These are phyloP conservation scores for Polyplosphaeria fusca DNA, from an alignment of 495 filamentous ascomycete genomes.

Conservation along the genomic window DNA sequence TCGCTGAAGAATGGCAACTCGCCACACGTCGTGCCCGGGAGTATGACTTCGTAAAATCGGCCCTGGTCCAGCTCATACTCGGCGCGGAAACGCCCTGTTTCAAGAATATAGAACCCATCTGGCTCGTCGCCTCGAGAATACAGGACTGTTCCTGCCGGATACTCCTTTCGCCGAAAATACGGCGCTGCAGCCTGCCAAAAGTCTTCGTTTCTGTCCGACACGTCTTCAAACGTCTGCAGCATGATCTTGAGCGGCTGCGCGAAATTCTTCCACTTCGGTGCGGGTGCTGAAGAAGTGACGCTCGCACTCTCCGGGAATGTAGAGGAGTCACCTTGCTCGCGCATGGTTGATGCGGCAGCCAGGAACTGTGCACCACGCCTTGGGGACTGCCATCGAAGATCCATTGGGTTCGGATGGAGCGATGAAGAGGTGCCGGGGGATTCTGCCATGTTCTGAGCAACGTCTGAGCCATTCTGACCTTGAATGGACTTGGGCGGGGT, in stretches of 20 bases:
- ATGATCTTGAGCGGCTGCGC: conserved; percentile 86
- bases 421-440: conserved; percentile 3
- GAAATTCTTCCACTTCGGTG: conserved; percentile 72
- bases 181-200: conserved; percentile 81
- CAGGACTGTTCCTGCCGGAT: conserved; percentile 64
- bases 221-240: conserved; percentile 84
- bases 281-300: conserved; percentile 39
- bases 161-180: conserved; percentile 68
- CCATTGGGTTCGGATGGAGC: conserved; percentile 39
- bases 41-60: conserved; percentile 81
- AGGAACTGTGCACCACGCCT: conserved; percentile 71
- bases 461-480: not conserved
- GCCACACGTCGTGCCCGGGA: conserved; percentile 91
- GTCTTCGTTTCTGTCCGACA: conserved; percentile 80
- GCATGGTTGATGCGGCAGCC: conserved; percentile 69
- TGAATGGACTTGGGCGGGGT: conserved; percentile 32
- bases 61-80: conserved; percentile 91
- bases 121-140: conserved; percentile 56
- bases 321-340: conserved; percentile 45
- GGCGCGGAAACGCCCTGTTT: conserved; percentile 80
- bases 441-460: not conserved
- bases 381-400: conserved; percentile 68
- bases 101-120: conserved; percentile 85
- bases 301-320: conserved; percentile 40
- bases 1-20: conserved; percentile 94